phyloP scores from a whole-genome alignment of 192 early-diverging fungal species.

The Coemansia biformis region DNA sequence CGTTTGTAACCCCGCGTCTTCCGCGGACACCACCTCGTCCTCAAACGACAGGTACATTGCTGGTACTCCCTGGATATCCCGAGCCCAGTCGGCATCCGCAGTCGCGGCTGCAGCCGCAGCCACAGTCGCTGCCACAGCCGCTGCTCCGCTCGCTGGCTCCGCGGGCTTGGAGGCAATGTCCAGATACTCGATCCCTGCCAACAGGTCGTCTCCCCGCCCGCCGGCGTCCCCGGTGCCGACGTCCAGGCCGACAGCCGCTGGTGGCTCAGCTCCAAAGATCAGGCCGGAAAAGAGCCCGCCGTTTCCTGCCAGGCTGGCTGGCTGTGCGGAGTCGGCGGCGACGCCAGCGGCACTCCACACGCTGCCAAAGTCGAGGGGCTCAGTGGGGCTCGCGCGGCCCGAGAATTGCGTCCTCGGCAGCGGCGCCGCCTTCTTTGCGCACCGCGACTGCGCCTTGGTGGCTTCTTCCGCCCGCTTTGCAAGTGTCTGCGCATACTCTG shows the following conservation, averaged over 20 bases:
- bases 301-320: not conserved
- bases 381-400: not conserved
- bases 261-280: constrained; percentile 27
- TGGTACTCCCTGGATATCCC: constrained; percentile 2
- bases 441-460: not conserved
- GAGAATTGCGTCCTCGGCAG: not conserved
- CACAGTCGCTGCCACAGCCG: no score
- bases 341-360: constrained; percentile 26
- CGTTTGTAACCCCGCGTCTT: constrained; percentile 4
- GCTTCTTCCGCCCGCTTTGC: constrained; percentile 31
- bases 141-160: no score
- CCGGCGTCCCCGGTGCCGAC: not conserved
- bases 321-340: not conserved
- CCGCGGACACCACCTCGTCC: constrained; percentile 5
- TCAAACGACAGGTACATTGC: constrained; percentile 38
- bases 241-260: not conserved
- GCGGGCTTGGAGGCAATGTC: not conserved
- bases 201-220: not conserved
- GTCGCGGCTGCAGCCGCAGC: no score
- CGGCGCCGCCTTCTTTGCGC: not conserved
- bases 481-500: constrained; percentile 56
- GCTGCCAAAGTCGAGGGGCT: constrained; percentile 37
- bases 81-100: constrained; percentile 4
- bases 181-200: constrained; percentile 1
- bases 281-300: constrained; percentile 16